Conservation (phyloP, 202 grass and related monocot genomes). For the Dendrocalamus latiflorus region DNA sequence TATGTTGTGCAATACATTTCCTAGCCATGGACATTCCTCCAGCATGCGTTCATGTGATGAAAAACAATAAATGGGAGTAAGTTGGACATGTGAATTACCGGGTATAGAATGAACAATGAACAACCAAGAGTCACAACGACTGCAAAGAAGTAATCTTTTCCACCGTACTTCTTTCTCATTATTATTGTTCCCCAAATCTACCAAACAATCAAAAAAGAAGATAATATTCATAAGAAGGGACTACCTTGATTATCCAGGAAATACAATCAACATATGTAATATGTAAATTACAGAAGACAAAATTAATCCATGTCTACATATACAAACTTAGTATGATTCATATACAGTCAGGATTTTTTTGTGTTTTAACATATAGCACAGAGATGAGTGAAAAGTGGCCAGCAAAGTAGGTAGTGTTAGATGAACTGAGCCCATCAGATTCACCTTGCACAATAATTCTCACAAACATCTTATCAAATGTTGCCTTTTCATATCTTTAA, state of each 20-base stretch:
- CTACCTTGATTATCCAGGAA: not conserved
- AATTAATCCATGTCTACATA: not conserved
- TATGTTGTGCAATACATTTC: not conserved
- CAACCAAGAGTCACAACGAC: slow-evolving; percentile 81
- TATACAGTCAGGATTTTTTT: not conserved
- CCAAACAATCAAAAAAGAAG: slow-evolving; percentile 7
- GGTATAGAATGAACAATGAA: slow-evolving; percentile 88
- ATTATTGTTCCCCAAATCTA: slow-evolving; percentile 93
- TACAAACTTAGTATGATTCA: not conserved
- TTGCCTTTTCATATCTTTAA: not conserved
- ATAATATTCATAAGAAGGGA: not conserved
- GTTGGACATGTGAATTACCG: slow-evolving; percentile 43
- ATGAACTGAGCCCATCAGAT: not conserved
- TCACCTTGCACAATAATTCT: not conserved
- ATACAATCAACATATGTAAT: not conserved
- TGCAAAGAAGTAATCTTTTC: slow-evolving; percentile 82
- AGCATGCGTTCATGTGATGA: not conserved
- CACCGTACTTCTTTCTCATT: slow-evolving; percentile 95
- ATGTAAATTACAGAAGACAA: not conserved
- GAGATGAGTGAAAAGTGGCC: not conserved
- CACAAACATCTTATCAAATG: not conserved
- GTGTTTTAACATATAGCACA: not conserved
- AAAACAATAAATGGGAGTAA: slow-evolving; percentile 11
- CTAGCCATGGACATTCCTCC: not conserved
- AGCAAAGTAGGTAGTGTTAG: not conserved